These are phyloP conservation scores for Lachnellula willkommii DNA, from an alignment of 2,329 filamentous ascomycete genomes.

Conservation along the genomic window DNA sequence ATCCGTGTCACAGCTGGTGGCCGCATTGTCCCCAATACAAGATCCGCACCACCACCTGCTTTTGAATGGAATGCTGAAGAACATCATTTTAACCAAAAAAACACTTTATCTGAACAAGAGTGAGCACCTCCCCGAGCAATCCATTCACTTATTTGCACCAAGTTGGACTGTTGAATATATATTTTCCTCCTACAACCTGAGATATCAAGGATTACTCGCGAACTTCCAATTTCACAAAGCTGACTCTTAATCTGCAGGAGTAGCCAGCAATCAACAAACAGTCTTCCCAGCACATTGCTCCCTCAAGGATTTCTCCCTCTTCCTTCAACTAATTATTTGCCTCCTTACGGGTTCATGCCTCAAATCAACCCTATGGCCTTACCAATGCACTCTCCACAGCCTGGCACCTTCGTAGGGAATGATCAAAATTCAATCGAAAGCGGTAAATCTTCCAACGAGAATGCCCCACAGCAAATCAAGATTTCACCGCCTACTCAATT, in stretches of 20 bases:
- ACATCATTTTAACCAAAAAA: slow-evolving; percentile 17
- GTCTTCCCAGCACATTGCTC: slow-evolving; percentile 6
- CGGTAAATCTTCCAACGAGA: slow-evolving; percentile 3
- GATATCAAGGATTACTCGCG: too few relatives aligned
- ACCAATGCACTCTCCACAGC: slow-evolving; percentile 11
- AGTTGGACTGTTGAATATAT: too few relatives aligned
- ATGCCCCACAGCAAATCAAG: slow-evolving; percentile 24
- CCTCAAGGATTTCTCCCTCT: slow-evolving; percentile 12
- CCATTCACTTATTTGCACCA: too few relatives aligned
- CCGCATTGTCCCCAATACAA: slow-evolving; percentile 60
- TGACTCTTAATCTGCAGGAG: too few relatives aligned
- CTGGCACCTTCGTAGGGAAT: neutral
- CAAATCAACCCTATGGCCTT: slow-evolving; percentile 7
- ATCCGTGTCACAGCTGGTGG: slow-evolving; percentile 63
- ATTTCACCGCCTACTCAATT: slow-evolving; percentile 32
- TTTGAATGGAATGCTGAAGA: slow-evolving; percentile 28
- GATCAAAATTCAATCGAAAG: slow-evolving; percentile 1
- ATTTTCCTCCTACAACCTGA: too few relatives aligned
- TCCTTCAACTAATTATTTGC: slow-evolving; percentile 14
- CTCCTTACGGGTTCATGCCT: slow-evolving; percentile 14
- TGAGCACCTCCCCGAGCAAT: neutral
- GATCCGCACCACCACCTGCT: slow-evolving; percentile 31
- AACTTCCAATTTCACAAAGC: too few relatives aligned
- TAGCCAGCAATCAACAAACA: neutral
- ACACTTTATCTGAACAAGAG: slow-evolving; percentile 3